A percentile compares a stretch with the other conserved stretches of the same genome.
phyloP scores from a whole-genome alignment of 139 green algal species.

The Chlamydomonas sp. region DNA sequence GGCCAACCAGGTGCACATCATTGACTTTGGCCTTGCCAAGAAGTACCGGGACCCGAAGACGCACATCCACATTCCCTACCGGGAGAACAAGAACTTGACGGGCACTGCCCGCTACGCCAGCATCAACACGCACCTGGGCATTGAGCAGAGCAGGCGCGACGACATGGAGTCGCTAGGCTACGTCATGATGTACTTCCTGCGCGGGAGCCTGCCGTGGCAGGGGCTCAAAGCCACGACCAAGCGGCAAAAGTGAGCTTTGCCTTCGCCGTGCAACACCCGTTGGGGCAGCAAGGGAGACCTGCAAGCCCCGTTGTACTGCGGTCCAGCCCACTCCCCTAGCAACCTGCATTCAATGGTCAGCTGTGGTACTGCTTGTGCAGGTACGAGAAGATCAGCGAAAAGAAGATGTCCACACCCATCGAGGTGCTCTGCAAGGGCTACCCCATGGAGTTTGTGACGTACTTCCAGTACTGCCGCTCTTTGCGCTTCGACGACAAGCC shows the following conservation, averaged over 20 bases:
- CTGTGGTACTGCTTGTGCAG: too few species aligned
- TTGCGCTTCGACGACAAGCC: conserved; percentile 99
- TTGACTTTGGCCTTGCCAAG: conserved; percentile 99
- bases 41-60: conserved; percentile 99
- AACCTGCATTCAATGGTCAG: too few species aligned
- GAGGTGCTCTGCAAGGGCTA: conserved; percentile 98
- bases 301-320: too few species aligned
- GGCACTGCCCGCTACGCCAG: conserved; percentile 98
- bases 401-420: conserved; percentile 99
- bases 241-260: conserved; percentile 88
- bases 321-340: too few species aligned
- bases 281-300: too few species aligned
- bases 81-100: conserved; percentile 98
- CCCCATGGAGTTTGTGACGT: conserved; percentile 96
- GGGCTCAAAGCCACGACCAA: conserved; percentile 97
- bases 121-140: conserved; percentile 99
- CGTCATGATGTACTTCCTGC: conserved; percentile 97
- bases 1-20: conserved; percentile 99
- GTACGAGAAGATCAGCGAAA: conserved; percentile 99
- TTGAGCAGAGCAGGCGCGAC: conserved; percentile 97
- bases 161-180: conserved; percentile 95
- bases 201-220: conserved; percentile 97
- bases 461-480: conserved; percentile 92
- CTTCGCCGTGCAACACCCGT: too few species aligned
- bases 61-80: conserved; percentile 99